Conservation (phyloP, 345 rosid species). For the Stellera chamaejasme region DNA sequence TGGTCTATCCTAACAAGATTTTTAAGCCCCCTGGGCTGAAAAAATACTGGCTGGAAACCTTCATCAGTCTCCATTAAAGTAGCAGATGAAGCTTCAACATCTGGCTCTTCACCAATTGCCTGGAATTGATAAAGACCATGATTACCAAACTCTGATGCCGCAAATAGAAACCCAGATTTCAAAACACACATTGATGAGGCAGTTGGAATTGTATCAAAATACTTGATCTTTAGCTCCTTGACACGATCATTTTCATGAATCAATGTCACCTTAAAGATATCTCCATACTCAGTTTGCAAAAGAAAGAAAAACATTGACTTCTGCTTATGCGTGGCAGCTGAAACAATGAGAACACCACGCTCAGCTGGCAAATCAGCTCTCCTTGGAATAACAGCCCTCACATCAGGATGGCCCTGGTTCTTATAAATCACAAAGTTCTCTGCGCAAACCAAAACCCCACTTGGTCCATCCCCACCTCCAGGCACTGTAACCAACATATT, state of each 20-base stretch:
- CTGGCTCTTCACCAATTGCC: constrained; percentile 86
- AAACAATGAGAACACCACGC: constrained; percentile 85
- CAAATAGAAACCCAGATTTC: constrained; percentile 83
- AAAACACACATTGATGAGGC: constrained; percentile 78
- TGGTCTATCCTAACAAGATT: constrained; percentile 95
- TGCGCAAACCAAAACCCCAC: constrained; percentile 92
- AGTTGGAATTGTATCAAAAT: constrained; percentile 91
- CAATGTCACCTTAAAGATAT: constrained; percentile 80
- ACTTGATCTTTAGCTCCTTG: constrained; percentile 80
- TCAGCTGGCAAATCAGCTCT: constrained; percentile 88
- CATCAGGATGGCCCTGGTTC: constrained; percentile 89
- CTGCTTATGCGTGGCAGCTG: constrained; percentile 87
- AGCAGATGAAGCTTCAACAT: constrained; percentile 86
- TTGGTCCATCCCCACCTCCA: constrained; percentile 97
- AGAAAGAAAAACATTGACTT: constrained; percentile 87
- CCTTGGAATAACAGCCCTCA: constrained; percentile 92
- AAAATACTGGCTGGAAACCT: constrained; percentile 93
- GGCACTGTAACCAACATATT: constrained; percentile 96
- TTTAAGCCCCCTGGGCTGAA: constrained; percentile 84
- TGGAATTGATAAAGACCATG: constrained; percentile 93
- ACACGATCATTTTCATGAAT: constrained; percentile 69
- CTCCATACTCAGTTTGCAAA: constrained; percentile 95
- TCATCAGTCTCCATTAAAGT: constrained; percentile 93
- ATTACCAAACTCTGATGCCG: constrained; percentile 96
- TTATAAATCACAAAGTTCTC: constrained; percentile 97